These are phyloP conservation scores for Elongisporangium anandrum DNA, from an alignment of 352 stramenopile species.

Conservation along the genomic window DNA sequence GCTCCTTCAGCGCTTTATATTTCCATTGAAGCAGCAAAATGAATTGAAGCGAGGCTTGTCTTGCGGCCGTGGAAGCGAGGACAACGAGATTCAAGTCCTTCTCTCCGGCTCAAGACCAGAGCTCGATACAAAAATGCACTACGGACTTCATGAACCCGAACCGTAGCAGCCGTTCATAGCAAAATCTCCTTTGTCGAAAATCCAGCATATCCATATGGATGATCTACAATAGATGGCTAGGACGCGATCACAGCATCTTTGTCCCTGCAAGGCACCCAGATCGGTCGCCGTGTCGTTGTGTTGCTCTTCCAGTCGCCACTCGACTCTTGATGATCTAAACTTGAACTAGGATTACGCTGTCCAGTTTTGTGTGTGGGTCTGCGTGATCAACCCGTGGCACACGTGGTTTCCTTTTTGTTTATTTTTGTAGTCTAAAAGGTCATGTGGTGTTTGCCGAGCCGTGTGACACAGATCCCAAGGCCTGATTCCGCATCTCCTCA, in stretches of 20 bases:
- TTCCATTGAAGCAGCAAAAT: background rate
- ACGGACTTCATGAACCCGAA: background rate
- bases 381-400: background rate
- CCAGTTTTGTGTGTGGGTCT: background rate
- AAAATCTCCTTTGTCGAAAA: no score
- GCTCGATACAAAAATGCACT: background rate
- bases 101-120: background rate
- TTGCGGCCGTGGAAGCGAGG: background rate
- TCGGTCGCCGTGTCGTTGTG: no score
- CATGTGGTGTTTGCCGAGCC: background rate
- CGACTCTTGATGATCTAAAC: background rate
- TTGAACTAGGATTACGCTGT: background rate
- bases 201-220: no score
- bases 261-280: no score
- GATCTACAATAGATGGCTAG: no score
- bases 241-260: no score
- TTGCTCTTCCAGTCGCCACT: no score
- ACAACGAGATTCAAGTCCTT: background rate
- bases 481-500: background rate
- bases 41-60: background rate
- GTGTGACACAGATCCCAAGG: background rate
- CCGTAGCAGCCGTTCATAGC: no score
- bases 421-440: background rate
- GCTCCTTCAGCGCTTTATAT: constrained; percentile 20
- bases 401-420: no score